Conservation (phyloP, 179 eudicot species). For the Nepenthes alata region DNA sequence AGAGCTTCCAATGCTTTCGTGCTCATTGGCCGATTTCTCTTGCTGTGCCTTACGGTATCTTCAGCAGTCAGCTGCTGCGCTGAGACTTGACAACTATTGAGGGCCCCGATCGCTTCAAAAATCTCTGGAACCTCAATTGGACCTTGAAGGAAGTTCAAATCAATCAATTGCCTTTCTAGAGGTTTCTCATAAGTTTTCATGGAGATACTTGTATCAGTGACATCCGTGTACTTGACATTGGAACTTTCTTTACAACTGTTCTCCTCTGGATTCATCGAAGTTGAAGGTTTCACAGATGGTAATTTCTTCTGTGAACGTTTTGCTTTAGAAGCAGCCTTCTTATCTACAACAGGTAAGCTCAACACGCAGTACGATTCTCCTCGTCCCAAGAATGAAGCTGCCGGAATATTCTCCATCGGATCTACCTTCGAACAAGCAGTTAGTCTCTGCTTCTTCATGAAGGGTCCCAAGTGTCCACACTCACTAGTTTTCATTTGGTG, state of each 20-base stretch:
- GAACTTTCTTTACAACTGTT: constrained; percentile 5
- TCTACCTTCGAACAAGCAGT: constrained; percentile 21
- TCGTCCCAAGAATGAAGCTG: neutral
- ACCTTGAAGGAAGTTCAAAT: constrained; percentile 26
- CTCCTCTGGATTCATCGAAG: constrained; percentile 12
- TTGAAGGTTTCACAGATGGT: constrained; percentile 5
- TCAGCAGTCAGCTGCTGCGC: constrained; percentile 8
- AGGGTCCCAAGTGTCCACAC: constrained; percentile 10
- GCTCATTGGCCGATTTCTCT: constrained; percentile 43
- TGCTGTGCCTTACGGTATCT: constrained; percentile 36
- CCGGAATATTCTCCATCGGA: constrained; percentile 2
- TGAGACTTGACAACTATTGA: neutral
- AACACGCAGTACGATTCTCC: constrained; percentile 8
- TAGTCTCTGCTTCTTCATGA: constrained; percentile 24
- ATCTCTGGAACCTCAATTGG: neutral
- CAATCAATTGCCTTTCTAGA: constrained; percentile 7
- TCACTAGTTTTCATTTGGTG: constrained; percentile 12
- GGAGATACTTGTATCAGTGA: neutral
- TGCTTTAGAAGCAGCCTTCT: constrained; percentile 12
- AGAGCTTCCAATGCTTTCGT: constrained; percentile 56
- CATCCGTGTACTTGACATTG: too few species aligned
- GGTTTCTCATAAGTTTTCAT: neutral
- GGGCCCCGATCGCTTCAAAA: neutral
- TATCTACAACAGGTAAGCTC: constrained; percentile 27
- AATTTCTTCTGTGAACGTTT: constrained; percentile 14